Evolutionary conservation across 2,329 filamentous ascomycete genomes (phyloP), one percentile per base, ranked within the genome.

Genomic region (Hypoxylon sp.): DNA sequence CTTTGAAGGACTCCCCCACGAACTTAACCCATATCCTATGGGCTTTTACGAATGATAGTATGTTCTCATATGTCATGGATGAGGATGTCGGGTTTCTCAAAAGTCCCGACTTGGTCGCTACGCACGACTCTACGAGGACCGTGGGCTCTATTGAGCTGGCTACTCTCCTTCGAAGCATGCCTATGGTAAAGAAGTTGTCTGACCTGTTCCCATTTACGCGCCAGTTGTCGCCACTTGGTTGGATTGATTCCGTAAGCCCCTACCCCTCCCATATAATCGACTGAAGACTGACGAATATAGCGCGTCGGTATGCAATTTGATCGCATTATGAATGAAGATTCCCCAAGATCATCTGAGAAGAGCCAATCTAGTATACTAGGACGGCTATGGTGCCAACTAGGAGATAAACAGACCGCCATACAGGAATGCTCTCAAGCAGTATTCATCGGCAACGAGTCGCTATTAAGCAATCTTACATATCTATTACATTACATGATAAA

Each of bases 11-110:
- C 13, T 31, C 38, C 8, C 12, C 26, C 17, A 31, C 27, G 7
- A 42, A 42, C 15, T 3, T 42, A n/a, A 42, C 38, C n/a, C 27
- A 31, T 5, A 19, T 42, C 23, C 26, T 42, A 23, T 42, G 38
- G 38, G 38, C 38, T 4, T 42, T 30, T 19, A 42, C 38, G 23
- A 42, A 42, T n/a, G 38, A 42, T 7, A 31, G 30, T 15, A 42
- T 42, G 38, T 11, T 29, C 2, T 42, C 38, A 6, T 42, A 42
- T 9, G 7, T 42, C 17, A n/a, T 42, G 5, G 38, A 27, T 9
- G 38, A 42, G 27, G 26, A 42, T 16, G 26, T 23, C 3, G 38
- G 27, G 2, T 42, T 31, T 12, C 16, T 42, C 17, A 31, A 42
- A 2, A n/a, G 7, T 7, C 8, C 17, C 6, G 38, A 42, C 12